Conservation (phyloP, 2,329 filamentous ascomycete species). For the Colletotrichum liriopes region DNA sequence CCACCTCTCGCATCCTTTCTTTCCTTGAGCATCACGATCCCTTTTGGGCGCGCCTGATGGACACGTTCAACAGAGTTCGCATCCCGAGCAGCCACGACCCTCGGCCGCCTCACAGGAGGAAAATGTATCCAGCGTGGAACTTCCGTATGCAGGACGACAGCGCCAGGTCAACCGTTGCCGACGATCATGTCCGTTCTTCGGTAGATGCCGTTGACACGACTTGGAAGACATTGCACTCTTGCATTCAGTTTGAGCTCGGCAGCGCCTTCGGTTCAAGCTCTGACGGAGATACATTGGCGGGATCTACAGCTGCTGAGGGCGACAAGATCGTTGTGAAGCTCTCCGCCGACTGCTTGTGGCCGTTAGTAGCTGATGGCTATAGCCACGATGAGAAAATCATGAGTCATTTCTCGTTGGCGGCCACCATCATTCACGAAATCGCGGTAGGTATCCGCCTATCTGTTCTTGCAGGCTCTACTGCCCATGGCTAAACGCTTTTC, state of each 20-base stretch:
- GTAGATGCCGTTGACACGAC: background rate
- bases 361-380: background rate
- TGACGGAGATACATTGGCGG: background rate
- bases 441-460: background rate
- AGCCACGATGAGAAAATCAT: slow-evolving; percentile 7
- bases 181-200: background rate
- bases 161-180: background rate
- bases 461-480: background rate
- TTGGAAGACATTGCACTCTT: background rate
- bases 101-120: slow-evolving; percentile 11
- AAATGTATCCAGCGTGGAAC: background rate
- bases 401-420: background rate
- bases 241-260: background rate
- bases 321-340: background rate
- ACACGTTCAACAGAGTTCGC: slow-evolving; percentile 47
- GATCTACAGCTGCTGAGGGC: background rate
- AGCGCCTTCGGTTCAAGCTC: background rate
- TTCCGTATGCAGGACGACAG: background rate
- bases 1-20: slow-evolving; percentile 47
- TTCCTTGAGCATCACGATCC: slow-evolving; percentile 38
- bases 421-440: slow-evolving; percentile 13
- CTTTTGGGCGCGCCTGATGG: slow-evolving; percentile 45
- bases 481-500: background rate
- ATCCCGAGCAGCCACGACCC: slow-evolving; percentile 40
- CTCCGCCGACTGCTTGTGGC: slow-evolving; percentile 1